Base-by-base conservation (phyloP, 1,284 basidiomycete genomes). In the Ganoderma lucidum region DNA sequence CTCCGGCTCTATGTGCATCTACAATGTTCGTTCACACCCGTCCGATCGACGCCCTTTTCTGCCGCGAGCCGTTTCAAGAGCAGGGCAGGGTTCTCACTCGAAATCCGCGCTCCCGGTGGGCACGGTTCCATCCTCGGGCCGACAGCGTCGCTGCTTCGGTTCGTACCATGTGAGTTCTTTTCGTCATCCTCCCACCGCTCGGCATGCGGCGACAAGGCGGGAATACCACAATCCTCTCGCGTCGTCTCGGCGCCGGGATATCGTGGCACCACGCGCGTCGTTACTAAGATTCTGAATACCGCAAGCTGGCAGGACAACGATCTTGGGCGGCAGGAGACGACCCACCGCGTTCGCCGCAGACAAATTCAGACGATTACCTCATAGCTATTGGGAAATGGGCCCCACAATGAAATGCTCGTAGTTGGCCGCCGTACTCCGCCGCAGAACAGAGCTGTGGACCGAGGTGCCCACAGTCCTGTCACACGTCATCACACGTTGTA, bases 291-390 rank as follows among this genome's bases (percentile, higher is more conserved):
- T 32, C 15, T 35, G 19, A 48, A 8, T 48, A 17, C 45, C 53
- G 0, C 4, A 56, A 32, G 15, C 30, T 32, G 23, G 53, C 53
- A 32, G 53, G 4, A 35, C 30, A 30, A 35, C 32, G 15, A 32
- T 56, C 53, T 56, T 32, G 23, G 15, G 53, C 30, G 53, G 53
- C 53, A 56, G 15, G 53, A 9, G 4, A 30, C 51, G 53, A 32
- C 53, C 53, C 53, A 56, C 53, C 30, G 30, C 15, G 10, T 35
- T 32, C 17, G 53, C 53, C 53, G 53, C 53, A 35, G 53, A 56
- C 53, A 56, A 56, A 56, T 56, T 56, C 53, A 56, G 19, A 17
- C 56, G 35, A 6, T 56, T 17, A 56, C 32, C 55, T 19, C 55
- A 56, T 35, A 35, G 1, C 17, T 19, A 5, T 35, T 3, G 17